These are phyloP conservation scores for Polysphondylium violaceum DNA, from an alignment of 78 protist species.

Conservation along the genomic window DNA sequence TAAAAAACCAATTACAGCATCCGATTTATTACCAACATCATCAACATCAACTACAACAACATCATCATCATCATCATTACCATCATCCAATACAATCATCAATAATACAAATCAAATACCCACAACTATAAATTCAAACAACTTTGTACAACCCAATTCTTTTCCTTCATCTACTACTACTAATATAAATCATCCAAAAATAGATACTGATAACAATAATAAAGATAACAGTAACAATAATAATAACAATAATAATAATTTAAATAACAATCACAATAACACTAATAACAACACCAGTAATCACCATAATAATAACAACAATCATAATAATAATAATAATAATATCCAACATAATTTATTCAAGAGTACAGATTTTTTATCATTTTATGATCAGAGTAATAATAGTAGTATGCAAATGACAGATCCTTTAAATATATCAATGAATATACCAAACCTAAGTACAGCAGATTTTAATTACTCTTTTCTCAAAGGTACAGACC, in stretches of 20 bases:
- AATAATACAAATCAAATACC: neutral
- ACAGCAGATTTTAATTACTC: neutral
- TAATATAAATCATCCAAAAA: neutral
- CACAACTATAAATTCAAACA: neutral
- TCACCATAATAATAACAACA: neutral
- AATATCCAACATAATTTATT: neutral
- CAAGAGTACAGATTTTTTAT: neutral
- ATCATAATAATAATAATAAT: neutral
- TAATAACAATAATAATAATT: too few species aligned
- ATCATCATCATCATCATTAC: neutral
- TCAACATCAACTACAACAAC: neutral
- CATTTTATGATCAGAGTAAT: neutral
- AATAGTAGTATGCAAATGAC: neutral
- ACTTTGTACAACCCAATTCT: too few species aligned
- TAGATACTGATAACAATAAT: neutral
- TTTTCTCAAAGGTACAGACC: neutral
- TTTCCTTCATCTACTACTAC: too few species aligned
- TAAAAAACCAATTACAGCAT: neutral
- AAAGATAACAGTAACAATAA: too few species aligned
- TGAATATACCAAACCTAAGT: conserved; percentile 8
- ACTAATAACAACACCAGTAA: conserved; percentile 1
- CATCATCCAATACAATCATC: neutral
- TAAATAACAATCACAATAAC: neutral
- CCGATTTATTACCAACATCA: neutral
- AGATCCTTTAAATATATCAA: neutral